Evolutionary conservation across 2,329 filamentous ascomycete species (phyloP).

Genomic region (Talaromyces sp.): DNA sequence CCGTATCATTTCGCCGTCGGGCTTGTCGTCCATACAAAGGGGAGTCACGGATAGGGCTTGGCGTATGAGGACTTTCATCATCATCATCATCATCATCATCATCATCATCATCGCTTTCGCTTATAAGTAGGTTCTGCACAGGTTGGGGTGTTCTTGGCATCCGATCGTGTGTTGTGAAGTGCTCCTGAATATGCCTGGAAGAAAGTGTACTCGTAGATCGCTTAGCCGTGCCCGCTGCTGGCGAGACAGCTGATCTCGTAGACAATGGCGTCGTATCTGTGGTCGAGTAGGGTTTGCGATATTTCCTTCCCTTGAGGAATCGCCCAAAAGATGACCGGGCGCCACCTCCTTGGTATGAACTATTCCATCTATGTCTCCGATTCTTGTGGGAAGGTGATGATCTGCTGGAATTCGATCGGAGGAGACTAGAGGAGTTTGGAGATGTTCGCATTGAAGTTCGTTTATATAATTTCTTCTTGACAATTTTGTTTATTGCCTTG

Average conservation of each 20-base stretch:
- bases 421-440: not conserved
- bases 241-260: not conserved
- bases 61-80: not conserved
- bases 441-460: not conserved
- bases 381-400: not conserved
- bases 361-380: not conserved
- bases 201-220: not conserved
- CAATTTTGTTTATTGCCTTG: not conserved
- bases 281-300: not conserved
- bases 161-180: not conserved
- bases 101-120: not conserved
- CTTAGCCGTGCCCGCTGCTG: not conserved
- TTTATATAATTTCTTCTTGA: not conserved
- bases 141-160: not conserved
- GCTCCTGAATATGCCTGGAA: not conserved
- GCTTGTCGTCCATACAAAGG: not conserved
- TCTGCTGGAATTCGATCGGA: not conserved
- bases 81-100: not conserved
- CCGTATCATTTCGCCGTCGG: not conserved
- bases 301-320: not conserved
- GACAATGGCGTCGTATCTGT: not conserved
- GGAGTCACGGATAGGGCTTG: not conserved
- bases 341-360: not conserved
- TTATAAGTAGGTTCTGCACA: not conserved
- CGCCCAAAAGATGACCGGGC: not conserved